Conservation (phyloP, 2,329 filamentous ascomycete species). For the Colletotrichum ledebouriae region DNA sequence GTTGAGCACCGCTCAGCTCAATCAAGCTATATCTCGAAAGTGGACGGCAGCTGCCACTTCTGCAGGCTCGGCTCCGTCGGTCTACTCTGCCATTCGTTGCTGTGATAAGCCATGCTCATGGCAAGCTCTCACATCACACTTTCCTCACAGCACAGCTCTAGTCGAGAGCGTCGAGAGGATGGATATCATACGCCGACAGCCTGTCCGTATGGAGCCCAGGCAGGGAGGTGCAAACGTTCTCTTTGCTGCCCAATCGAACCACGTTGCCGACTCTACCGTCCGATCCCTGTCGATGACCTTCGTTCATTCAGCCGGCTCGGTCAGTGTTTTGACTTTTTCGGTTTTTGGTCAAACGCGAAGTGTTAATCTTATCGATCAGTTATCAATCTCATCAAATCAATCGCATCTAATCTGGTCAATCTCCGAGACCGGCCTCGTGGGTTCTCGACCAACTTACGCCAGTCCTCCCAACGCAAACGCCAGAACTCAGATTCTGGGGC, state of each 20-base stretch:
- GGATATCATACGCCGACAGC: not conserved
- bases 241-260: not conserved
- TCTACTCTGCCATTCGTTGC: constrained; percentile 4
- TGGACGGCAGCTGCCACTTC: constrained; percentile 9
- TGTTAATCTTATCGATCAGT: constrained; percentile 28
- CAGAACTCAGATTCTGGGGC: constrained; percentile 13
- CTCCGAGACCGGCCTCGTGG: constrained; percentile 35
- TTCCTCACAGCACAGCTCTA: not conserved
- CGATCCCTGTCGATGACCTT: constrained; percentile 7
- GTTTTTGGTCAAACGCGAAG: constrained; percentile 10
- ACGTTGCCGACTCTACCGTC: not conserved
- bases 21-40: constrained; percentile 1
- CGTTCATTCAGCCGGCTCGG: constrained; percentile 15
- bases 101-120: constrained; percentile 1
- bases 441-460: not conserved
- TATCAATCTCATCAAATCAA: constrained; percentile 44
- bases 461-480: constrained; percentile 15
- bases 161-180: too few species aligned
- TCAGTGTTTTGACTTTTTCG: not conserved
- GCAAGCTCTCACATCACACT: not conserved
- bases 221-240: not conserved
- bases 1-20: constrained; percentile 15
- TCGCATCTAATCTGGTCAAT: constrained; percentile 41
- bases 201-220: not conserved
- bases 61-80: constrained; percentile 28